Percentiles rank a stretch among this genome's conserved stretches.
Evolutionary conservation across 2,329 filamentous ascomycete species (phyloP).

Genomic region (Aspergillus cejpii): DNA sequence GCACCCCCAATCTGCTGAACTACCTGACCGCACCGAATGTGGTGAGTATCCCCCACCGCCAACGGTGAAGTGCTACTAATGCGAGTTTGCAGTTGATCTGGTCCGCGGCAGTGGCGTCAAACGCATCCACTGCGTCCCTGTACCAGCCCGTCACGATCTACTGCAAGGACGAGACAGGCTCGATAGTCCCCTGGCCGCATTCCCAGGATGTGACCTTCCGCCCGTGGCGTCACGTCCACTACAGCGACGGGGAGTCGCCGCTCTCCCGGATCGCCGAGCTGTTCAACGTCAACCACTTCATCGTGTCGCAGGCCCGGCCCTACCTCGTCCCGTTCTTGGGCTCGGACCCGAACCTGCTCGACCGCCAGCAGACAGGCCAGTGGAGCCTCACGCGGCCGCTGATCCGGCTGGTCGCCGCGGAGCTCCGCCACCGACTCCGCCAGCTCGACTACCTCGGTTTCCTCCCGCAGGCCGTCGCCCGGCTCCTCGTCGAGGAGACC

Average conservation of each 20-base stretch:
- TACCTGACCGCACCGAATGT: constrained; percentile 91
- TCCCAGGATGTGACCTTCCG: constrained; percentile 55
- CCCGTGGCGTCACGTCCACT: constrained; percentile 61
- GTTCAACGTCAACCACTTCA: constrained; percentile 93
- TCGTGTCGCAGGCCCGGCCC: constrained; percentile 84
- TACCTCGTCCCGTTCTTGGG: constrained; percentile 82
- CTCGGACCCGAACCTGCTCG: constrained; percentile 69
- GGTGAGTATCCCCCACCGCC: constrained; percentile 47
- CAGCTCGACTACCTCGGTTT: constrained; percentile 73
- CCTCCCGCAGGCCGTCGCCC: constrained; percentile 61
- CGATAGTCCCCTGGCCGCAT: constrained; percentile 67
- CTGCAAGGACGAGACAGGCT: constrained; percentile 68
- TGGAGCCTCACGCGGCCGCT: constrained; percentile 51
- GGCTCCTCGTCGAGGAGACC: constrained; percentile 75
- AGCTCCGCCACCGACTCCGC: constrained; percentile 70
- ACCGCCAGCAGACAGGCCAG: constrained; percentile 54
- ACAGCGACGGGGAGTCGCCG: constrained; percentile 60
- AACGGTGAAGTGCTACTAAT: neutral
- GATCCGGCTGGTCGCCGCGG: constrained; percentile 63
- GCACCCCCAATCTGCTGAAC: constrained; percentile 78
- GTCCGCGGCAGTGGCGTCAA: constrained; percentile 40
- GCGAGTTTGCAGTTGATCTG: constrained; percentile 57
- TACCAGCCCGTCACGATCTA: constrained; percentile 63
- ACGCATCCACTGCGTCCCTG: constrained; percentile 51
- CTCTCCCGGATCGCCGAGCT: constrained; percentile 69